Evolutionary conservation across 495 filamentous ascomycete genomes (phyloP).

Genomic region (Lepraria neglecta): DNA sequence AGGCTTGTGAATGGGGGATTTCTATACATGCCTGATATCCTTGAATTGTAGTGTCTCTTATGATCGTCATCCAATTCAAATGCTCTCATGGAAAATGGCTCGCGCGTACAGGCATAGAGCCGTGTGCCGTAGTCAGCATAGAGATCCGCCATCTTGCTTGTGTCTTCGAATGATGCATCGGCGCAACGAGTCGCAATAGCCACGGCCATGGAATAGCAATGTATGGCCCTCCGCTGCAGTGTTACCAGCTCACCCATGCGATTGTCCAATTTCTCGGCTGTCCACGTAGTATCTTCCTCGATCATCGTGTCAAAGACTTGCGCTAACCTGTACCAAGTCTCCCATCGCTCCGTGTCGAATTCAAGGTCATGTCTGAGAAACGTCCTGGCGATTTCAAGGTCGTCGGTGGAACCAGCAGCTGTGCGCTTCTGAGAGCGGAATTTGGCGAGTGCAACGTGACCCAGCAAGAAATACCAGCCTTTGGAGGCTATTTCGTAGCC

Average conservation of each 20-base stretch:
- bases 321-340: slow-evolving; percentile 90
- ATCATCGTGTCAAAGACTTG: slow-evolving; percentile 88
- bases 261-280: slow-evolving; percentile 92
- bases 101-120: slow-evolving; percentile 82
- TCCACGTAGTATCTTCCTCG: slow-evolving; percentile 89
- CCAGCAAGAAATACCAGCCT: slow-evolving; percentile 88
- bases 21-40: slow-evolving; percentile 66
- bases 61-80: slow-evolving; percentile 73
- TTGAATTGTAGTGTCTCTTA: slow-evolving; percentile 62
- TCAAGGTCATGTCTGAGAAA: slow-evolving; percentile 84
- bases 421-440: slow-evolving; percentile 81
- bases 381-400: slow-evolving; percentile 73
- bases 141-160: slow-evolving; percentile 67
- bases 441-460: slow-evolving; percentile 78
- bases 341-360: slow-evolving; percentile 79
- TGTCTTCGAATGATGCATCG: slow-evolving; percentile 55
- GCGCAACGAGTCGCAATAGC: slow-evolving; percentile 61
- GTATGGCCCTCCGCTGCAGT: slow-evolving; percentile 76
- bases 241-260: slow-evolving; percentile 65
- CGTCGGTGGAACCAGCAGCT: slow-evolving; percentile 69
- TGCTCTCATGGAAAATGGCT: slow-evolving; percentile 84
- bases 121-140: slow-evolving; percentile 86
- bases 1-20: slow-evolving; percentile 66
- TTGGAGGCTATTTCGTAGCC: slow-evolving; percentile 62
- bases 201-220: slow-evolving; percentile 87